Base-by-base conservation (phyloP, 768 basidiomycete genomes). In the Boletus tylopilopsis region DNA sequence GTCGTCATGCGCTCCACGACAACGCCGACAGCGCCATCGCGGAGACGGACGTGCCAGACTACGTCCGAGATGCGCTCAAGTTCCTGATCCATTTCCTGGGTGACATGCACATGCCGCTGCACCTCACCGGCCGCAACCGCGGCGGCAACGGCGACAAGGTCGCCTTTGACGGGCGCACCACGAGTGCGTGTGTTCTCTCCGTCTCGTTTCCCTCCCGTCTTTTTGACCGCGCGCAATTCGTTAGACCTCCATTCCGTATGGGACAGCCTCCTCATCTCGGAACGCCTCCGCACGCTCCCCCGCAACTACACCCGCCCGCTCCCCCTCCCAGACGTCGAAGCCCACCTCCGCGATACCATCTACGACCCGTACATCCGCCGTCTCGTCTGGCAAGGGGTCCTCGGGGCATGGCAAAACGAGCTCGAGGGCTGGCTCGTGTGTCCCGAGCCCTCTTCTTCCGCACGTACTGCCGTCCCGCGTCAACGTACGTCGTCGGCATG, bases 21-120 rank as follows among this genome's bases (percentile, higher is more conserved):
- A 55, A 27, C 16, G 53, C 36, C 2, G 55, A 48, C 5, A 21
- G 35, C 33, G 21, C 30, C 3, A 22, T 3, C 5, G 49, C 49
- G 5, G 34, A 60, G 2, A 68, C 70, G 5, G 48, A 50, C 10
- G 39, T 70, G 15, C 60, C 60, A 0, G 66, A 53, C 6, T 68
- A 64, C 11, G 83, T 83, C 2, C 82, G 85, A 60, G 88, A 92
- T 58, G 90, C 95, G 2, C 74, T 97, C 59, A 88, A 90, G 66
- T 99, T 96, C 73, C 73, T 99, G 27, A 79, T 94, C 25, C 96
- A 99, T 67, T 97, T 92, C 59, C 47, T 96, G 11, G 94, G 95
- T 0, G 95, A 97, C 65, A 75, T 95, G 76, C 95, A 96, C 60
- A 84, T 87, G 78, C 95, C 95, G 5, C 72, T 99, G 46, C 95